A percentile compares a stretch with the other conserved stretches of the same genome.
phyloP scores from a whole-genome alignment of 495 filamentous ascomycete genomes.

The Aspergillus homomorphus region DNA sequence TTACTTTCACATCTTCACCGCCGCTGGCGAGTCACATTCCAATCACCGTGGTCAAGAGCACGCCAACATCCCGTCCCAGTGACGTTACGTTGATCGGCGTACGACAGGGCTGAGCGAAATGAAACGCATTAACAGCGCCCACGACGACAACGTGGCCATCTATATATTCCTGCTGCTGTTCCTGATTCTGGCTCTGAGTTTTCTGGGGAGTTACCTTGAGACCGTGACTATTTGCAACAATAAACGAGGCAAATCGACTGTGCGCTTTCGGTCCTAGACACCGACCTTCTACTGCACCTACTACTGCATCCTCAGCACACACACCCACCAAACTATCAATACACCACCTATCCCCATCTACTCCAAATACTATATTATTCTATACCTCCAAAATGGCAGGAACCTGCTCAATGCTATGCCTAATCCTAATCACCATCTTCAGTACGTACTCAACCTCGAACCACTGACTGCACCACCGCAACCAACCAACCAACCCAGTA shows the following conservation, averaged over 20 bases:
- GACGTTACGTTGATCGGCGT: slow-evolving; percentile 17
- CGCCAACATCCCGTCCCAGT: neutral
- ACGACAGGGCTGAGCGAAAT: slow-evolving; percentile 21
- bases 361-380: neutral
- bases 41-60: neutral
- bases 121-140: slow-evolving; percentile 28
- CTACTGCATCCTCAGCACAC: neutral
- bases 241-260: slow-evolving; percentile 16
- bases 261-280: neutral
- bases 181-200: slow-evolving; percentile 27
- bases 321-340: neutral
- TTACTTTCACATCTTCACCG: too few species aligned
- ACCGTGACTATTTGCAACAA: neutral
- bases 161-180: slow-evolving; percentile 36
- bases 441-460: slow-evolving; percentile 40
- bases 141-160: slow-evolving; percentile 30
- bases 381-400: slow-evolving; percentile 30
- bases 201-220: slow-evolving; percentile 29
- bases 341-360: neutral
- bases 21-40: too few species aligned
- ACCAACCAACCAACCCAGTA: neutral
- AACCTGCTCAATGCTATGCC: slow-evolving; percentile 37
- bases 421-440: slow-evolving; percentile 60
- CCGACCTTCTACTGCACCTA: neutral
- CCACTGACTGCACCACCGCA: too few species aligned